phyloP scores from a whole-genome alignment of 2,329 filamentous ascomycete species.

The Aspergillus glaucus region DNA sequence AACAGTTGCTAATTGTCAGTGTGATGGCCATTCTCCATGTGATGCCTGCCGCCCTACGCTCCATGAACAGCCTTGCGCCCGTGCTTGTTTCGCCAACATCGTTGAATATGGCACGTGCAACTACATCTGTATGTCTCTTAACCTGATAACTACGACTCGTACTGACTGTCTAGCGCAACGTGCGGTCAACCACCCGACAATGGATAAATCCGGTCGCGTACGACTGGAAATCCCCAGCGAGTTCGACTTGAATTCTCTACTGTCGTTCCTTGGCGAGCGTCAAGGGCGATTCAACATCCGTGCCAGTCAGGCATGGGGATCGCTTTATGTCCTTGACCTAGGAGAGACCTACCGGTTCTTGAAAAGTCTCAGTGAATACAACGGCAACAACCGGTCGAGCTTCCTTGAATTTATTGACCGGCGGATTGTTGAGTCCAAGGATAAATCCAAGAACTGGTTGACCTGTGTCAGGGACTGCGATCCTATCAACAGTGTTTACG shows the following conservation, averaged over 20 bases:
- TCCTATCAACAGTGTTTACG: conserved; percentile 35
- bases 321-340: conserved; percentile 38
- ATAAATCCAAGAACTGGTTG: conserved; percentile 41
- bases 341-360: conserved; percentile 38
- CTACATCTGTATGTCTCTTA: conserved; percentile 36
- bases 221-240: conserved; percentile 36
- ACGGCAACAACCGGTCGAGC: conserved; percentile 32
- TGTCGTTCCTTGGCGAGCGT: conserved; percentile 32
- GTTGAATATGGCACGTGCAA: conserved; percentile 42
- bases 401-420: conserved; percentile 41
- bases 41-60: conserved; percentile 37
- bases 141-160: neutral
- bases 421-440: conserved; percentile 39
- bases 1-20: conserved; percentile 21
- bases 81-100: conserved; percentile 39
- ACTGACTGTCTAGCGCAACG: conserved; percentile 30
- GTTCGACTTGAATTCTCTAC: conserved; percentile 33
- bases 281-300: conserved; percentile 40
- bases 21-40: conserved; percentile 38
- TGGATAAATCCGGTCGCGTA: conserved; percentile 28
- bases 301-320: conserved; percentile 37
- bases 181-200: conserved; percentile 37
- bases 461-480: conserved; percentile 36
- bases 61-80: conserved; percentile 39
- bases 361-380: conserved; percentile 31